Base-by-base conservation (phyloP, 148 eudicot species). In the Cornus kousa region DNA sequence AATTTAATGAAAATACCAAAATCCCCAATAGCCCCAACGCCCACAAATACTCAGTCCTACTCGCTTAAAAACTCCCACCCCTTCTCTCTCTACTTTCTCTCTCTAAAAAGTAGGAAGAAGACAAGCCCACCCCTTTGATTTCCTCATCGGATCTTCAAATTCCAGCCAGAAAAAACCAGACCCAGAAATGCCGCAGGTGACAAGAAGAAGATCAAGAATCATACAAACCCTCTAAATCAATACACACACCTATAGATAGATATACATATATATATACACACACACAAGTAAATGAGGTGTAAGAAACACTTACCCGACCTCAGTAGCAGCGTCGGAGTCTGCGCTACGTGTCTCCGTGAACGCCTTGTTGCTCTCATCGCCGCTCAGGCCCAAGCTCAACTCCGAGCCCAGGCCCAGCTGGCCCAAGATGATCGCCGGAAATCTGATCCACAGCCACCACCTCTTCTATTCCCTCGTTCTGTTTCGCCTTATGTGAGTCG, bases 311-410 rank as follows among this genome's bases (percentile, higher is more conserved):
- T 83, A 0, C 67, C 81, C 23, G 99, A 95, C 72, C 22, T 37
- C 2, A 91, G 87, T 33, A 88, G 97, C 85, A 50, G 31, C 68
- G 79, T 85, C 76, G 99, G 98, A 57, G 97, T 93, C 40, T 95
- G 99, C 85, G 93, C 95, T 19, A 70, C 98, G 53, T 95, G 99
- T 72, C 94, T 95, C 82, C 92, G 95, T 1, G 86, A 92, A 23
- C 89, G 89, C 1, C 92, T 95, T 2, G 35, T 81, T 16, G 28
- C 80, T 3, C 43, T 93, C 32, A 83, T 90, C 73, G 88, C 86
- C 5, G 88, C 86, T 16, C 97, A 91, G 73, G 55, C 86, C 28
- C 77, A 85, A n/a, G 71, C 72, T 5, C 74, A 78, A 37, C 67
- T 80, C 11, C 85, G 70, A 6, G 68, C 33, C 23, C 82, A 46